Evolutionary conservation across 1,284 basidiomycete species (phyloP), one percentile per base, ranked within the genome.

Genomic region (Clitocybe nebularis): DNA sequence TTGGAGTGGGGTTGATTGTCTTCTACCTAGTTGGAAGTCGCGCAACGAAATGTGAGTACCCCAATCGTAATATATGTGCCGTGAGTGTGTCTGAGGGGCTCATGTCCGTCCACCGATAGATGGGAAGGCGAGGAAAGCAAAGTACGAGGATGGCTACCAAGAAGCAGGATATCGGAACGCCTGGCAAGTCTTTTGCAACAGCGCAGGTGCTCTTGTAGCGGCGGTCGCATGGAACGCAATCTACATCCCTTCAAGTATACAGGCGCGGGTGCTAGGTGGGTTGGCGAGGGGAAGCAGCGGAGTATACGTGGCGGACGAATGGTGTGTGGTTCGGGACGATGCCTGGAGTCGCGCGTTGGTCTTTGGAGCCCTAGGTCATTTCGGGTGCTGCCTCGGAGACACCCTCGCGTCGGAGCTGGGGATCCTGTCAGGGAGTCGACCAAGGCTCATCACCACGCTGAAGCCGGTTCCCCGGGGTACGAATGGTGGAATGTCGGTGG

Each of bases 1-100:
- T 93, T 57, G 90, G 88, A 7, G 64, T 80, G 4, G 72, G 81
- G 0, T 71, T 95, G 53, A 79, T 94, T 43, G 77, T 78, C 0
- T 92, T 96, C 64, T 94, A 95, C 62, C 69, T 93, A 13, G 55
- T 82, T 1, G 93, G 85, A 0, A 90, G 87, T 39, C 72, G 79
- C 38, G 93, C 91, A 0, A 96, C 93, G 4, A 93, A 92, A 59
- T 72, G 77, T 78, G 51, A 52, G 77, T 61, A 28, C n/a, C n/a
- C n/a, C 11, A n/a, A 8, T 13, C 13, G 24, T 8, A 3, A 13
- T 13, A 16, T 20, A 11, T 6, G 19, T 13, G 6, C 13, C 25
- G 36, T 29, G 3, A 28, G 16, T 40, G 16, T 3, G 19, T 16
- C 3, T 26, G n/a, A 17, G 9, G 26, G 14, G 14, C 26, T 29